Evolutionary conservation across 495 filamentous ascomycete genomes (phyloP).

Genomic region (Talaromyces proteolyticus): DNA sequence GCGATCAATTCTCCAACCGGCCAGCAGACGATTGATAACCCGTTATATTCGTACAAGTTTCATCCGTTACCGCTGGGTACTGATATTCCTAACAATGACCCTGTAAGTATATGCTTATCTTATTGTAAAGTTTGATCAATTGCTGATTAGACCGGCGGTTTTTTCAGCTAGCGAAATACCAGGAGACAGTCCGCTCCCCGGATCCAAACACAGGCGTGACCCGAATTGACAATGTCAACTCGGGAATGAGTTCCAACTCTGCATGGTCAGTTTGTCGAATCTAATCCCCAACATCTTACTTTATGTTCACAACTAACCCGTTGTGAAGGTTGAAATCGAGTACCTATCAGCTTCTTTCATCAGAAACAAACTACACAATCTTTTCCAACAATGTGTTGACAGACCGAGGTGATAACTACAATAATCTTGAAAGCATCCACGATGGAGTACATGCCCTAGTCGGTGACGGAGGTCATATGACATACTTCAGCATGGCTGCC

Average conservation of each 20-base stretch:
- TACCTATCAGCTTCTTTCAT: slow-evolving; percentile 10
- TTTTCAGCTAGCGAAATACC: slow-evolving; percentile 6
- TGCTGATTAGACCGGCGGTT: background rate
- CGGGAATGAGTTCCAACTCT: slow-evolving; percentile 7
- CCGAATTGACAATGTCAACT: slow-evolving; percentile 8
- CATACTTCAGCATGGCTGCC: slow-evolving; percentile 24
- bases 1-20: slow-evolving; percentile 30
- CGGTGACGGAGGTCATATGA: slow-evolving; percentile 37
- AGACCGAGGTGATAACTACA: slow-evolving; percentile 10
- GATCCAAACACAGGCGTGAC: slow-evolving; percentile 9
- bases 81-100: slow-evolving; percentile 15
- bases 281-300: background rate
- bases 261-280: slow-evolving; percentile 6
- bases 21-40: slow-evolving; percentile 21
- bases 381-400: slow-evolving; percentile 25
- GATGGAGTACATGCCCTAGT: slow-evolving; percentile 33
- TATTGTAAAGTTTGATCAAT: background rate
- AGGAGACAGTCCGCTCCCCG: slow-evolving; percentile 3
- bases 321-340: slow-evolving; percentile 2
- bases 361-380: slow-evolving; percentile 16
- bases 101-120: background rate
- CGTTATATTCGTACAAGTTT: slow-evolving; percentile 26
- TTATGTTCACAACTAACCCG: background rate
- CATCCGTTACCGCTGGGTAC: slow-evolving; percentile 15
- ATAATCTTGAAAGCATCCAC: slow-evolving; percentile 34